A percentile compares a stretch with the other conserved stretches of the same genome.
Evolutionary conservation across 2,329 filamentous ascomycete genomes (phyloP).

Genomic region (Penicillium thymicola): DNA sequence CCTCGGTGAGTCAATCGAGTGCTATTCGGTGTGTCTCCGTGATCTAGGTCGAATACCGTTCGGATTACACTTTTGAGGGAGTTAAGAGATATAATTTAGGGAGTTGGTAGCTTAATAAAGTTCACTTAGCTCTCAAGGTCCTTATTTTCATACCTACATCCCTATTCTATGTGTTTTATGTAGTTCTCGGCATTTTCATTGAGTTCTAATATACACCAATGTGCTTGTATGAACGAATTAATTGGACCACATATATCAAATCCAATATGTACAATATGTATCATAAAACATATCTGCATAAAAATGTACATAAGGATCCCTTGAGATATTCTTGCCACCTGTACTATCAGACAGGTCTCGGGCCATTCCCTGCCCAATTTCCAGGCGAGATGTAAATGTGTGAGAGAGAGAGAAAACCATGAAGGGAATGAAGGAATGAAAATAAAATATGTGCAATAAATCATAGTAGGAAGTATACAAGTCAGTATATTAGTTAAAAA

Average conservation of each 20-base stretch:
- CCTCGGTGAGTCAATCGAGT: constrained; percentile 25
- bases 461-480: not conserved
- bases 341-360: constrained; percentile 1
- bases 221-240: not conserved
- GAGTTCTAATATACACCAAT: not conserved
- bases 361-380: constrained; percentile 2
- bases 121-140: not conserved
- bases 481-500: not conserved
- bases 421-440: too few species aligned
- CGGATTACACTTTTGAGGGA: not conserved
- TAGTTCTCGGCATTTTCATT: not conserved
- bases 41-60: not conserved
- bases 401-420: not conserved
- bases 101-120: not conserved
- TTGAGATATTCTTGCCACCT: not conserved
- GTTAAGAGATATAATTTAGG: not conserved
- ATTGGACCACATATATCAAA: not conserved
- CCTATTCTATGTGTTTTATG: not conserved
- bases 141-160: not conserved
- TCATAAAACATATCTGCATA: not conserved
- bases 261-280: not conserved
- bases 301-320: not conserved
- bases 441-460: not conserved
- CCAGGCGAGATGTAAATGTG: not conserved
- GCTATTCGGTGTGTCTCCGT: constrained; percentile 3